phyloP scores from a whole-genome alignment of 345 rosid genomes.

The Luvunga scandens region DNA sequence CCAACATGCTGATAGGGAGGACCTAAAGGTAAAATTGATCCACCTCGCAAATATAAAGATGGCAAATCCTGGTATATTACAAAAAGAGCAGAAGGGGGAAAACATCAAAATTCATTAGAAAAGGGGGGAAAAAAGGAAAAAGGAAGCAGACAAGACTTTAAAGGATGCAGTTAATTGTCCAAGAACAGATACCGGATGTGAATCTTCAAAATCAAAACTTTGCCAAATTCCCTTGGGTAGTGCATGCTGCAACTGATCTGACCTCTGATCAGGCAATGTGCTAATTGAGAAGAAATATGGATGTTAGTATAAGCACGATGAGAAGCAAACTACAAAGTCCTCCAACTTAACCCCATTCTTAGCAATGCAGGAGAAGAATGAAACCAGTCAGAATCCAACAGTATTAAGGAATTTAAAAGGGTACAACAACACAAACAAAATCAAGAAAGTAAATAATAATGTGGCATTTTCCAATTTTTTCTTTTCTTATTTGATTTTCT shows the following conservation, averaged over 20 bases:
- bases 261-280: conserved; percentile 45
- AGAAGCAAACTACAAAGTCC: too few relatives aligned
- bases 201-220: conserved; percentile 76
- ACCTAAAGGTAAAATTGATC: conserved; percentile 71
- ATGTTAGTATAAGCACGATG: not conserved
- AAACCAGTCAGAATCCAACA: not conserved
- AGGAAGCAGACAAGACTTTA: not conserved
- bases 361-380: not conserved
- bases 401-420: not conserved
- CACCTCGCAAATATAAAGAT: conserved; percentile 77
- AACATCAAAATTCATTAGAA: not conserved
- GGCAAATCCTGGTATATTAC: conserved; percentile 70
- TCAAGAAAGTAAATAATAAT: not conserved
- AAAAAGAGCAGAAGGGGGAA: conserved; percentile 1
- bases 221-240: conserved; percentile 80
- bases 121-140: not conserved
- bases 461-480: not conserved
- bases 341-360: too few relatives aligned
- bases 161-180: conserved; percentile 3
- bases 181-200: conserved; percentile 64
- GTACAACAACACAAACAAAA: not conserved
- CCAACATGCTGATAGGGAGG: conserved; percentile 69
- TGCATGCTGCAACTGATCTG: conserved; percentile 40
- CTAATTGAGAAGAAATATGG: conserved; percentile 32
- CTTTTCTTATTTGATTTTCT: not conserved